Evolutionary conservation across 768 basidiomycete species (phyloP).

Genomic region (Phanerodontia chrysosporium): DNA sequence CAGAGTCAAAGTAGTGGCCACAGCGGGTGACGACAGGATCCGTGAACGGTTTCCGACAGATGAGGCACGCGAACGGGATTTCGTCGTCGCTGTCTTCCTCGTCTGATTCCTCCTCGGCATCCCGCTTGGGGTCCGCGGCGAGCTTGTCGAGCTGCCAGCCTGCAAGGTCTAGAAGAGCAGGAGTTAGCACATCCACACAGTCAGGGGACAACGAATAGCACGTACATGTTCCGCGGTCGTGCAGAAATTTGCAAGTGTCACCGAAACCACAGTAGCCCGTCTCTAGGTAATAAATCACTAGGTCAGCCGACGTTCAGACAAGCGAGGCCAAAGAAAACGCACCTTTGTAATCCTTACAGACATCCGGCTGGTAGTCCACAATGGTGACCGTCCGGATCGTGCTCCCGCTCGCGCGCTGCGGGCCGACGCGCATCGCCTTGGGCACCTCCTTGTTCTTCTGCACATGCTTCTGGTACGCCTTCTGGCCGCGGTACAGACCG

Average conservation of each 20-base stretch:
- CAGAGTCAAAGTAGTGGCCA: constrained; percentile 93
- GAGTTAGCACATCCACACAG: constrained; percentile 1
- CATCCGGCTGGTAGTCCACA: constrained; percentile 97
- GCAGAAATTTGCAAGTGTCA: constrained; percentile 98
- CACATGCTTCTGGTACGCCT: constrained; percentile 75
- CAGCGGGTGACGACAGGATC: constrained; percentile 96
- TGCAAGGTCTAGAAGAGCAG: constrained; percentile 63
- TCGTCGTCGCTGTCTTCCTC: constrained; percentile 79
- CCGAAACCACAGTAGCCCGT: constrained; percentile 99
- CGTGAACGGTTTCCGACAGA: constrained; percentile 91
- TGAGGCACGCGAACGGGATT: constrained; percentile 96
- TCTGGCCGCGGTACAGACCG: constrained; percentile 83
- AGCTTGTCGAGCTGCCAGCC: constrained; percentile 99
- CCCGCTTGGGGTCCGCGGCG: constrained; percentile 69
- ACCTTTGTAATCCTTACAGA: constrained; percentile 99
- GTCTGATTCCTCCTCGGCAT: constrained; percentile 57
- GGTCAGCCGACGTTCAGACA: neutral
- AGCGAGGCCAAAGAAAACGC: constrained; percentile 23
- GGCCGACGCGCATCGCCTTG: constrained; percentile 84
- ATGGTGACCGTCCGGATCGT: constrained; percentile 94
- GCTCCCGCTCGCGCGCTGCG: constrained; percentile 61
- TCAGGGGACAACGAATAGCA: constrained; percentile 21
- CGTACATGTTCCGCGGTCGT: constrained; percentile 93
- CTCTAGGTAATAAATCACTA: constrained; percentile 44
- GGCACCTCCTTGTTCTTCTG: constrained; percentile 81